Percentiles rank a stretch among this genome's conserved stretches.
phyloP scores from a whole-genome alignment of 2,329 filamentous ascomycete genomes.

The Aspergillus sp. region DNA sequence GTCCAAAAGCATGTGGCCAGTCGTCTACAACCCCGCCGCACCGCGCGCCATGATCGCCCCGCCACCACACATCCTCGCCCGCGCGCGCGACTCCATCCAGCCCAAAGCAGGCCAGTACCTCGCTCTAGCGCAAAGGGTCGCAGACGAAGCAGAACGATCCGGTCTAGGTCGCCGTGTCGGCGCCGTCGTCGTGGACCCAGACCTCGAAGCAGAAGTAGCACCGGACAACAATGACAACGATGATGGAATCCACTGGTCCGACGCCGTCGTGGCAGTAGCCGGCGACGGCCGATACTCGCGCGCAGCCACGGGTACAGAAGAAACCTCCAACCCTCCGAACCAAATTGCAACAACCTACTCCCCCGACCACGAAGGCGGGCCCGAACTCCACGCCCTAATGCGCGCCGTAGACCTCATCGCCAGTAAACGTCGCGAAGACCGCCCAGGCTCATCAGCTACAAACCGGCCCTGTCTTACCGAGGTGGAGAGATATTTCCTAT shows the following conservation, averaged over 20 bases:
- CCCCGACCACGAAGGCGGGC: slow-evolving; percentile 44
- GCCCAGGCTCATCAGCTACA: slow-evolving; percentile 16
- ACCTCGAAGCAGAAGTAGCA: slow-evolving; percentile 33
- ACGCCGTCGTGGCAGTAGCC: slow-evolving; percentile 46
- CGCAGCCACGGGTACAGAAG: slow-evolving; percentile 21
- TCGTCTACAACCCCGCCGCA: slow-evolving; percentile 48
- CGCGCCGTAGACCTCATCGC: slow-evolving; percentile 47
- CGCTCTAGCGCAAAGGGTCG: slow-evolving; percentile 42
- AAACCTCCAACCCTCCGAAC: slow-evolving; percentile 27
- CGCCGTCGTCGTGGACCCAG: slow-evolving; percentile 49
- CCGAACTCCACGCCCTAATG: slow-evolving; percentile 51
- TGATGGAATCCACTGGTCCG: slow-evolving; percentile 28
- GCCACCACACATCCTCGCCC: slow-evolving; percentile 40
- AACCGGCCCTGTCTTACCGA: slow-evolving; percentile 24
- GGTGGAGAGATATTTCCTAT: slow-evolving; percentile 47
- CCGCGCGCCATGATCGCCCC: slow-evolving; percentile 47
- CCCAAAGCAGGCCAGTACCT: slow-evolving; percentile 43
- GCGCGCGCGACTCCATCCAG: slow-evolving; percentile 38
- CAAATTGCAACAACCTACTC: slow-evolving; percentile 23
- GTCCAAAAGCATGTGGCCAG: slow-evolving; percentile 47
- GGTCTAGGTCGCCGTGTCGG: slow-evolving; percentile 45
- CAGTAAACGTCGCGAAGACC: slow-evolving; percentile 39
- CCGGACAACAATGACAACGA: no score
- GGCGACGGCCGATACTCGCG: slow-evolving; percentile 47
- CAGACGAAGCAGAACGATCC: slow-evolving; percentile 38